phyloP scores from a whole-genome alignment of 2,329 filamentous ascomycete genomes.

The Paradendryphiella salina region DNA sequence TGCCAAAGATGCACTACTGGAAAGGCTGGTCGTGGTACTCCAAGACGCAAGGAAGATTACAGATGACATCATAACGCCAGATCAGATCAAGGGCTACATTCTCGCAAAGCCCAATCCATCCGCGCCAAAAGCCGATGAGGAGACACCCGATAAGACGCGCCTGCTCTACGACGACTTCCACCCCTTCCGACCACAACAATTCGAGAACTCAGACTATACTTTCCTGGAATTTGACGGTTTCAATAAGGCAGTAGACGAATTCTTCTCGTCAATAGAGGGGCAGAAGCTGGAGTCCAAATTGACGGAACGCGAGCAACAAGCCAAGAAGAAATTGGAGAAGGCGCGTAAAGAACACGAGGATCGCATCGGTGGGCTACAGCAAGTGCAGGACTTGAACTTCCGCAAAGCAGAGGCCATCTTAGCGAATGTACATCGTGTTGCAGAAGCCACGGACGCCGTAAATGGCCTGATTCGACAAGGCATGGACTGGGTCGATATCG shows the following conservation, averaged over 20 bases:
- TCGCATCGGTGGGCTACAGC: slow-evolving; percentile 79
- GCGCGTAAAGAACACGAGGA: slow-evolving; percentile 81
- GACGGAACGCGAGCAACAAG: slow-evolving; percentile 77
- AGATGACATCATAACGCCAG: slow-evolving; percentile 66
- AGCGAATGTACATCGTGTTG: slow-evolving; percentile 85
- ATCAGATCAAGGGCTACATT: slow-evolving; percentile 79
- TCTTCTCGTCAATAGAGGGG: slow-evolving; percentile 94
- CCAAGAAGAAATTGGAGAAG: slow-evolving; percentile 82
- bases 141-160: slow-evolving; percentile 48
- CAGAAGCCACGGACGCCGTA: slow-evolving; percentile 89
- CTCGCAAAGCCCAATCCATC: slow-evolving; percentile 65
- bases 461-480: slow-evolving; percentile 90
- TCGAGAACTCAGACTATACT: slow-evolving; percentile 67
- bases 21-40: slow-evolving; percentile 69
- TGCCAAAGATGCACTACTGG: slow-evolving; percentile 64
- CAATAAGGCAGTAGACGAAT: slow-evolving; percentile 93
- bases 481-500: slow-evolving; percentile 97
- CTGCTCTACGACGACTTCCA: slow-evolving; percentile 93
- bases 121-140: slow-evolving; percentile 43
- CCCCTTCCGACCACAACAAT: slow-evolving; percentile 82
- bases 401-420: slow-evolving; percentile 89
- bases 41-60: slow-evolving; percentile 71
- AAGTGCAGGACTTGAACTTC: slow-evolving; percentile 78
- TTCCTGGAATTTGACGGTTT: slow-evolving; percentile 81
- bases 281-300: slow-evolving; percentile 86